Base-by-base conservation (phyloP, 345 rosid genomes). In the Eucalyptus curtisii region DNA sequence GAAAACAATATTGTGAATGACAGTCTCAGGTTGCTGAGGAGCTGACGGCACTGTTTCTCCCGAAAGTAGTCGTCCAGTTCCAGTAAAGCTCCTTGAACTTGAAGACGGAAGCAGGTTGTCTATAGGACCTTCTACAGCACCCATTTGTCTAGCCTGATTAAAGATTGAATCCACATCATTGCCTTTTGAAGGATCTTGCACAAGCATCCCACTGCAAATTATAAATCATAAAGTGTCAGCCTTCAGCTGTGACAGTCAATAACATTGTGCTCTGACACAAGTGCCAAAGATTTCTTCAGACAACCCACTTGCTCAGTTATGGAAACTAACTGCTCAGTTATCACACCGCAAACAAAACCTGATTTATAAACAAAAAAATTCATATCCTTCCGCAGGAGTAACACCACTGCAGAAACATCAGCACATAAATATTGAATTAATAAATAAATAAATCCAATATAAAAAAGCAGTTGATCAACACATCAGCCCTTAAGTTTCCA, bases 91-190 rank as follows among this genome's bases (percentile, higher is more conserved):
- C 88, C 92, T 93, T 30, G 99, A 95, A 90, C 95, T 96, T n/a
- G 99, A 94, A 61, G 96, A 93, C 85, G 98, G 96, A 85, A 57
- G 93, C 47, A 89, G 92, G 27, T 91, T 89, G 68, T 97, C 99
- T 13, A 92, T 88, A 68, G 97, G 98, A 87, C 97, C 96, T 94
- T 96, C 99, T 53, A 96, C 95, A 42, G 99, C 98, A 87, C 99
- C 99, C 90, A 96, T 87, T 86, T 97, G 94, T 91, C 97, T 95
- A 87, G 99, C 99, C 94, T 94, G 97, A 89, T 95, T 96, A 90
- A 97, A 96, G 88, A 97, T 95, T n/a, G 95, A 97, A 93, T 97
- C 99, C 82, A 96, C 99, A 91, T 96, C 97, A 91, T 95, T 93
- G 66, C 92, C 94, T 87, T 96, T 96, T 4, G 95, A 5, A 89